phyloP scores from a whole-genome alignment of 768 basidiomycete genomes.

The Pholiota conissans region DNA sequence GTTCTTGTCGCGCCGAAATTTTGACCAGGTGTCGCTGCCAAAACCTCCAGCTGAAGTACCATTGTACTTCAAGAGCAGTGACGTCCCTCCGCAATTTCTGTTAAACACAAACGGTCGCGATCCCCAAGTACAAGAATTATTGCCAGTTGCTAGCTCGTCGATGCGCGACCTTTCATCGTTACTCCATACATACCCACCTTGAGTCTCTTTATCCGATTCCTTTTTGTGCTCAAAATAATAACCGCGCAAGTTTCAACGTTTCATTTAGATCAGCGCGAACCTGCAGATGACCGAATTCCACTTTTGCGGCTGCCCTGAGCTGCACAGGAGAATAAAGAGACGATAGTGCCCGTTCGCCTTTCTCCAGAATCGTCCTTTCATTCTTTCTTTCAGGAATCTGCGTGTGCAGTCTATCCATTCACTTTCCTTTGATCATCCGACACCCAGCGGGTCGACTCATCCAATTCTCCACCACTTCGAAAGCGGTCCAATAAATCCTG shows the following conservation, averaged over 20 bases:
- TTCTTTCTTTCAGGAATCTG: constrained; percentile 2
- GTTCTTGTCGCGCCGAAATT: too few relatives aligned
- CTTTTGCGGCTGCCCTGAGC: neutral
- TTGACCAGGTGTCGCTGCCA: too few relatives aligned
- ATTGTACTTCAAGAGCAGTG: too few relatives aligned
- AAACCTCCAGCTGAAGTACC: too few relatives aligned
- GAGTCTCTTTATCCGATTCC: too few relatives aligned
- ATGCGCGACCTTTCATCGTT: too few relatives aligned
- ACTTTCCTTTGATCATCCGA: neutral
- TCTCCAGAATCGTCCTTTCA: neutral
- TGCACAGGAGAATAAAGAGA: neutral
- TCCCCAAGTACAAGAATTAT: too few relatives aligned
- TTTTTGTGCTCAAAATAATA: too few relatives aligned
- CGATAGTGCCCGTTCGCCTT: neutral
- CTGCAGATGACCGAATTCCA: neutral
- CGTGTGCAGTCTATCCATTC: constrained; percentile 3
- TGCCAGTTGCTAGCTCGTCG: too few relatives aligned
- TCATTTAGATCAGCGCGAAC: neutral
- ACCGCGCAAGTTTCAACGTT: neutral
- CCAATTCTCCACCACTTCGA: neutral
- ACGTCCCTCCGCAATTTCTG: too few relatives aligned
- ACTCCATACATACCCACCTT: too few relatives aligned
- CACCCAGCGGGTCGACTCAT: constrained; percentile 3
- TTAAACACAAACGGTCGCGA: too few relatives aligned
- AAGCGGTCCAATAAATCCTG: neutral